phyloP scores from a whole-genome alignment of 73 alveolate species.

The Durusdinium trenchii region DNA sequence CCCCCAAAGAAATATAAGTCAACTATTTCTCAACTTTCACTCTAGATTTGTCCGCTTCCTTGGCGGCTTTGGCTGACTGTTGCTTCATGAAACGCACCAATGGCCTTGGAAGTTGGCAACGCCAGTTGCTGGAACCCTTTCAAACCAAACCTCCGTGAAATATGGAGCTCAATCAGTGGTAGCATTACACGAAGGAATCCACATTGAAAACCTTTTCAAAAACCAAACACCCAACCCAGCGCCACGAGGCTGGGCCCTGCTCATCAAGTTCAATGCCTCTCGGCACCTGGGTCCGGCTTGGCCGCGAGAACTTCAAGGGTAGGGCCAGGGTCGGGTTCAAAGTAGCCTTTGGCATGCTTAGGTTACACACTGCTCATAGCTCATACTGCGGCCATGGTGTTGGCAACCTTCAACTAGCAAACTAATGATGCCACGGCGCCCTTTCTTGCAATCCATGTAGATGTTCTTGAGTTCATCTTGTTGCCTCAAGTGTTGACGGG shows the following conservation, averaged over 20 bases:
- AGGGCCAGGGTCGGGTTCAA: no score
- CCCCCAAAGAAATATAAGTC: no score
- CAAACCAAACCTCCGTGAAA: neutral
- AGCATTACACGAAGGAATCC: neutral
- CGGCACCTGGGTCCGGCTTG: no score
- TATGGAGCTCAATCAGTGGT: neutral
- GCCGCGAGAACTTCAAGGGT: no score
- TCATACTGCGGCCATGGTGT: no score
- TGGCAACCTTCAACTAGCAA: no score
- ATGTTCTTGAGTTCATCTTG: neutral
- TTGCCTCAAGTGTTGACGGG: neutral
- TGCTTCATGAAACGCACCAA: neutral
- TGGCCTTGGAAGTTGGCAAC: neutral
- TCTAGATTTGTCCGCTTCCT: no score
- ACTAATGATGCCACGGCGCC: neutral
- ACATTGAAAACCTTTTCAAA: neutral
- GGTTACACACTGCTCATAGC: no score
- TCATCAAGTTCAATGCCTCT: neutral
- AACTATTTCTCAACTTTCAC: no score
- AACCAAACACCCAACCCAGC: neutral
- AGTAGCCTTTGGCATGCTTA: no score
- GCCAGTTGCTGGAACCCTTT: neutral
- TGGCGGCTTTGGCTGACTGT: neutral
- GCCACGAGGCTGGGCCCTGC: conserved; percentile 41
- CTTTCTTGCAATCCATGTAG: neutral